phyloP scores from a whole-genome alignment of 2,329 filamentous ascomycete species.

The Colletotrichum graminicola region DNA sequence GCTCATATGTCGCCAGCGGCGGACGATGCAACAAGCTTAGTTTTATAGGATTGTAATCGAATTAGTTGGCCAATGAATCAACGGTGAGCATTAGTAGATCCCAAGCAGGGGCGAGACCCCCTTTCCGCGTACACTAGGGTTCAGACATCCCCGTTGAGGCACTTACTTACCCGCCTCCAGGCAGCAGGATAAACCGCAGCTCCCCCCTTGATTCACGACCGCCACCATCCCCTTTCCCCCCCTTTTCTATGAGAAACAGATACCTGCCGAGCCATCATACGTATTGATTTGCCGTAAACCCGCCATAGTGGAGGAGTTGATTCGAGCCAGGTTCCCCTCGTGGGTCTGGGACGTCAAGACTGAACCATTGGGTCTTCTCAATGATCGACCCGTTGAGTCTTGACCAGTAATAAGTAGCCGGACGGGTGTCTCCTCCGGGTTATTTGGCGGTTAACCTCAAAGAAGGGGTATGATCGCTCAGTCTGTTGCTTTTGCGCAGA shows the following conservation, averaged over 20 bases:
- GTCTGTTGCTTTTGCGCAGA: not conserved
- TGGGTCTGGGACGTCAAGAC: not conserved
- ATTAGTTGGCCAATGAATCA: not conserved
- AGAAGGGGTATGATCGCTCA: too few relatives aligned
- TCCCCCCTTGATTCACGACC: not conserved
- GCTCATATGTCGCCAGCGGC: not conserved
- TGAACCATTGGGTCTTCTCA: not conserved
- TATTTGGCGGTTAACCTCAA: not conserved
- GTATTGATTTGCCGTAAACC: not conserved
- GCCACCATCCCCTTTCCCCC: too few relatives aligned
- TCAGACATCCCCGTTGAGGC: not conserved
- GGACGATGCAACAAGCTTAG: not conserved
- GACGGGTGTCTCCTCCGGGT: too few relatives aligned
- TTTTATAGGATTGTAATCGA: not conserved
- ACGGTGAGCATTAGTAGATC: not conserved
- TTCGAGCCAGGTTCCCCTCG: not conserved
- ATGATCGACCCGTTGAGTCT: not conserved
- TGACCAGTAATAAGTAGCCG: not conserved
- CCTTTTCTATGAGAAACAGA: not conserved
- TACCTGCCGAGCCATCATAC: not conserved
- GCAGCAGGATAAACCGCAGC: conserved; percentile 34
- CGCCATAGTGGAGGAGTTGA: not conserved
- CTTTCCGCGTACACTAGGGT: conserved; percentile 8
- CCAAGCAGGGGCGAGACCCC: conserved; percentile 12
- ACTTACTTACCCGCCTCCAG: conserved; percentile 8